Evolutionary conservation across 2,329 filamentous ascomycete genomes (phyloP).

Genomic region (Alternaria ventricosa): DNA sequence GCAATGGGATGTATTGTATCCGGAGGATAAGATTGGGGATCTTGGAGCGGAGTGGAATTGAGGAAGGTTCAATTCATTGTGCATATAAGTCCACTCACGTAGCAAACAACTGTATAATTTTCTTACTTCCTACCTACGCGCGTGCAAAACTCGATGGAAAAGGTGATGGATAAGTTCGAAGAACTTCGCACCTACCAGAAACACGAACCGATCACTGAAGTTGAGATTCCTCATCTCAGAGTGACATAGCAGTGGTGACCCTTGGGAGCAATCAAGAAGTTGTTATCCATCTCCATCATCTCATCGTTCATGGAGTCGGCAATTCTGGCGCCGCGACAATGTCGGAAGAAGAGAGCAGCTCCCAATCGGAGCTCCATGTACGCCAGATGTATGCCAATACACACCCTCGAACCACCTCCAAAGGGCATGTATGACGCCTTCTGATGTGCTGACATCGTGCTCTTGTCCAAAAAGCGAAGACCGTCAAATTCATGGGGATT

Average conservation of each 20-base stretch:
- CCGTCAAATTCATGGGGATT: conserved; percentile 41
- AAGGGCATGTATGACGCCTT: conserved; percentile 70
- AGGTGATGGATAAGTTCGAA: neutral
- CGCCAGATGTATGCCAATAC: conserved; percentile 71
- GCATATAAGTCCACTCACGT: neutral
- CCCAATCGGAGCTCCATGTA: conserved; percentile 61
- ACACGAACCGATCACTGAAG: neutral
- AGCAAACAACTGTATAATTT: neutral
- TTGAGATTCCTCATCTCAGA: neutral
- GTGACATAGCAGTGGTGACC: conserved; percentile 50
- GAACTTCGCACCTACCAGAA: neutral
- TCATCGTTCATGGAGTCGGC: conserved; percentile 33
- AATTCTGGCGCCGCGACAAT: conserved; percentile 46
- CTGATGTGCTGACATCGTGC: conserved; percentile 22
- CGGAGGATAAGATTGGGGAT: neutral
- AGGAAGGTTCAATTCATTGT: neutral
- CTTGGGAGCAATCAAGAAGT: conserved; percentile 51
- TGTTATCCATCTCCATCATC: conserved; percentile 51
- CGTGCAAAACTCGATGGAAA: neutral
- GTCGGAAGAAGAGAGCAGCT: conserved; percentile 58
- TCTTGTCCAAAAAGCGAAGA: conserved; percentile 34
- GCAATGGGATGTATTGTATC: neutral
- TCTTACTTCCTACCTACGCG: neutral
- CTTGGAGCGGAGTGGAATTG: neutral
- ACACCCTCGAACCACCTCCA: conserved; percentile 70